A percentile compares a stretch with the other conserved stretches of the same genome.
Conservation (phyloP, 495 filamentous ascomycete genomes). For the Penicillium canariense region DNA sequence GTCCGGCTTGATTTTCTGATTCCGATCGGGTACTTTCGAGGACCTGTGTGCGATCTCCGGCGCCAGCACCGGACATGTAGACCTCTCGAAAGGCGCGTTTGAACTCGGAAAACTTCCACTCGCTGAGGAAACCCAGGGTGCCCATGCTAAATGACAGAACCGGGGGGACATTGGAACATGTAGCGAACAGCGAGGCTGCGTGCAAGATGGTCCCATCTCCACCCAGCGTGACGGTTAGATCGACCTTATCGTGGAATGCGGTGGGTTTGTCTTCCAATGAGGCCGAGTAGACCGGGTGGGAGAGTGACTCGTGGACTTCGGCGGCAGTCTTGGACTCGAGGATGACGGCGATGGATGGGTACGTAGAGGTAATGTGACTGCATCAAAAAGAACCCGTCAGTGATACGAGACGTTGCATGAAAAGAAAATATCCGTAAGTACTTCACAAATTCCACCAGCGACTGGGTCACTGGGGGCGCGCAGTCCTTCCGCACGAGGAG, state of each 20-base stretch:
- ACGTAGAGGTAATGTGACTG: constrained; percentile 74
- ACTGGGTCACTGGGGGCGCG: constrained; percentile 65
- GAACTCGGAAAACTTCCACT: constrained; percentile 92
- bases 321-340: constrained; percentile 75
- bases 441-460: constrained; percentile 75
- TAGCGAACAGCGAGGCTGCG: constrained; percentile 86
- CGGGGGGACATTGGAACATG: constrained; percentile 77
- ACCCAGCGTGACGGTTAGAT: constrained; percentile 83
- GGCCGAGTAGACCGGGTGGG: constrained; percentile 72
- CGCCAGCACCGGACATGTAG: constrained; percentile 82
- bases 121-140: constrained; percentile 88
- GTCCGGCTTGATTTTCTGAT: constrained; percentile 15
- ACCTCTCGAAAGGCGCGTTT: constrained; percentile 88
- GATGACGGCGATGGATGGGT: constrained; percentile 77
- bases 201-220: constrained; percentile 95
- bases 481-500: constrained; percentile 85
- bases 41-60: constrained; percentile 43
- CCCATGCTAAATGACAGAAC: constrained; percentile 98
- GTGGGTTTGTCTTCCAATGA: constrained; percentile 35
- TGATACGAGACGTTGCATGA: background rate
- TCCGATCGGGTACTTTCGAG: constrained; percentile 24
- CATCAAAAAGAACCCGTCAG: constrained; percentile 4
- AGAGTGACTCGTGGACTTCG: constrained; percentile 67
- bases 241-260: constrained; percentile 63
- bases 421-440: constrained; percentile 27